Percentiles rank a stretch among this genome's conserved stretches.
Evolutionary conservation across 179 eudicot species (phyloP).

Genomic region (Nepenthes alata): DNA sequence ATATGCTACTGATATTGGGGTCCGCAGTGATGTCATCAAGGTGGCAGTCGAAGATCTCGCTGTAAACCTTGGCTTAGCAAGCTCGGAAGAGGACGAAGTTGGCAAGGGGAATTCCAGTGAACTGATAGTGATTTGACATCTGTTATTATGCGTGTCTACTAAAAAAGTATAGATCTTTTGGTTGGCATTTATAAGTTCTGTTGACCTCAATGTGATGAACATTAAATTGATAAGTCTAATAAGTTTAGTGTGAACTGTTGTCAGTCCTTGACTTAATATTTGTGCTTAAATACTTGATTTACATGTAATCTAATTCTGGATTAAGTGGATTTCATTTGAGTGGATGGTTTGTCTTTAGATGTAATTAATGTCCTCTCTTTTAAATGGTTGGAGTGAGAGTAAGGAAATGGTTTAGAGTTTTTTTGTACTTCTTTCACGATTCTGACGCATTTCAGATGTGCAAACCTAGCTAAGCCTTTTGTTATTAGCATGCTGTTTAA

Average conservation of each 20-base stretch:
- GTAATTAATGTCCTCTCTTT: too few species aligned
- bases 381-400: too few species aligned
- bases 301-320: too few species aligned
- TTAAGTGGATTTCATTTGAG: too few species aligned
- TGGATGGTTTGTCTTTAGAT: too few species aligned
- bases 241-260: background rate
- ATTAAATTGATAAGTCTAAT: background rate
- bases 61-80: slow-evolving; percentile 28
- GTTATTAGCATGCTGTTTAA: too few species aligned
- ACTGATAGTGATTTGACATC: slow-evolving; percentile 18
- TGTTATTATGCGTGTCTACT: background rate
- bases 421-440: too few species aligned
- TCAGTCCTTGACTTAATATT: background rate
- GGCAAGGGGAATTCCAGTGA: slow-evolving; percentile 14
- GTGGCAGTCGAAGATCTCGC: slow-evolving; percentile 74
- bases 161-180: slow-evolving; percentile 13
- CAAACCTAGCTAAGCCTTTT: too few species aligned
- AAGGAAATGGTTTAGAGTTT: too few species aligned
- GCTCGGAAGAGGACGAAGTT: slow-evolving; percentile 12
- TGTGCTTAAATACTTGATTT: too few species aligned
- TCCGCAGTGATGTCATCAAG: slow-evolving; percentile 79
- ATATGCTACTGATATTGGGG: slow-evolving; percentile 91
- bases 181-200: slow-evolving; percentile 3
- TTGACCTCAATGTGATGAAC: background rate
- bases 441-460: too few species aligned